Conservation (phyloP, 345 rosid genomes). For the Balakata baccata region DNA sequence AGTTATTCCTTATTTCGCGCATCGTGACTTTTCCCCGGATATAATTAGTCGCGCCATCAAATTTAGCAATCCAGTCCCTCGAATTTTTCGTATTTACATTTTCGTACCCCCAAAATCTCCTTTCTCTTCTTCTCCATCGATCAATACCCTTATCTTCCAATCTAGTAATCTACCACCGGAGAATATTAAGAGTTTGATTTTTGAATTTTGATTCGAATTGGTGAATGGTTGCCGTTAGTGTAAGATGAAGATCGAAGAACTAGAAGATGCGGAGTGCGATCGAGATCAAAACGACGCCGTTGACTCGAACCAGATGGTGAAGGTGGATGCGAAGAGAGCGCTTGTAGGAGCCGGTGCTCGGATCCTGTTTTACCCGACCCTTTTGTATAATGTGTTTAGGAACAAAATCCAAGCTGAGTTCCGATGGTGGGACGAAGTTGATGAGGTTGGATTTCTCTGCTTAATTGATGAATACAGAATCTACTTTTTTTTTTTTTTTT, state of each 20-base stretch:
- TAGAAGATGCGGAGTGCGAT: constrained; percentile 39
- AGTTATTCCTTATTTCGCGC: not conserved
- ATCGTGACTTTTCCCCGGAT: not conserved
- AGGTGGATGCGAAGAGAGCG: constrained; percentile 43
- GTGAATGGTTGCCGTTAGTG: not conserved
- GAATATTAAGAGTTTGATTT: not conserved
- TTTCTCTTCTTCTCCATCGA: not conserved
- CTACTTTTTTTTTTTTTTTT: not conserved
- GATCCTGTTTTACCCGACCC: constrained; percentile 66
- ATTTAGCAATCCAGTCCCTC: not conserved
- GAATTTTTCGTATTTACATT: not conserved
- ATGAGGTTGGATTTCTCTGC: constrained; percentile 37
- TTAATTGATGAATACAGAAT: not conserved
- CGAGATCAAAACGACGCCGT: constrained; percentile 10
- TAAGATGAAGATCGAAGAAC: constrained; percentile 52
- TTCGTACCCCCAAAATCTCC: not conserved
- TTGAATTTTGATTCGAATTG: not conserved
- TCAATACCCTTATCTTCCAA: constrained; percentile 1
- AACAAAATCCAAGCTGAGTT: constrained; percentile 61
- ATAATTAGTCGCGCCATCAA: not conserved
- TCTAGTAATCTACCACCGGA: not conserved
- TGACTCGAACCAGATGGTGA: constrained; percentile 28
- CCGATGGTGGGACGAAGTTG: constrained; percentile 73
- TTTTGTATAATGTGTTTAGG: constrained; percentile 58
- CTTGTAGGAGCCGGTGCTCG: constrained; percentile 68